Conservation (phyloP, 139 green algal species). For the Pseudopediastrum boryanum region DNA sequence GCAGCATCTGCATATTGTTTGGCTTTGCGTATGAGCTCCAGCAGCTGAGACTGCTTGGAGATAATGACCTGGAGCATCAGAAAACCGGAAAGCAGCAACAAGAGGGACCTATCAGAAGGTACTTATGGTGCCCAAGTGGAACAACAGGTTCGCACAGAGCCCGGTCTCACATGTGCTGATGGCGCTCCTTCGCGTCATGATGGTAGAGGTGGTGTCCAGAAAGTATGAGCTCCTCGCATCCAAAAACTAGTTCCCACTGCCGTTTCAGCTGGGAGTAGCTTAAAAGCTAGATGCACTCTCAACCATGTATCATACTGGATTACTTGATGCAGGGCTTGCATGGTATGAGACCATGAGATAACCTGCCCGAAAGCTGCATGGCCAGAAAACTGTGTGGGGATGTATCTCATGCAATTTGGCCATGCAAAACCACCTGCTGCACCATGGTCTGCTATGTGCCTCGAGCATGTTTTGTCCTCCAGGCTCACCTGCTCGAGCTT, state of each 20-base stretch:
- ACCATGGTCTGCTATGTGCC: background rate
- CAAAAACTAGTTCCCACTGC: no score
- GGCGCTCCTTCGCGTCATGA: background rate
- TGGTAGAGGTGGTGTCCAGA: background rate
- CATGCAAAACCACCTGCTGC: background rate
- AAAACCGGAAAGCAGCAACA: background rate
- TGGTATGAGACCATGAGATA: background rate
- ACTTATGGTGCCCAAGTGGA: background rate
- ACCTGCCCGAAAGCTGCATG: background rate
- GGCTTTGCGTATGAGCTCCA: conserved; percentile 7
- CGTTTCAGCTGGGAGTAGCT: no score
- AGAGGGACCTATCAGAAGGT: background rate
- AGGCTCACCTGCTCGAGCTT: background rate
- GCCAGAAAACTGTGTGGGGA: background rate
- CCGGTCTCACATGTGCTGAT: background rate
- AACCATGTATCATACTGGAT: no score
- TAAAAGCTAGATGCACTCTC: no score
- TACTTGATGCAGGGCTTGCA: no score
- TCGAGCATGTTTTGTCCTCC: background rate
- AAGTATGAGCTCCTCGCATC: background rate
- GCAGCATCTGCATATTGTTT: background rate
- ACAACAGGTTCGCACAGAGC: background rate
- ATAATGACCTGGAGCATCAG: conserved; percentile 11
- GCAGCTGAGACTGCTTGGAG: conserved; percentile 1
- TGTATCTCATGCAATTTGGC: background rate